These are phyloP conservation scores for Zygosaccharomyces lentus DNA, from an alignment of 805 yeast genomes.

Conservation along the genomic window DNA sequence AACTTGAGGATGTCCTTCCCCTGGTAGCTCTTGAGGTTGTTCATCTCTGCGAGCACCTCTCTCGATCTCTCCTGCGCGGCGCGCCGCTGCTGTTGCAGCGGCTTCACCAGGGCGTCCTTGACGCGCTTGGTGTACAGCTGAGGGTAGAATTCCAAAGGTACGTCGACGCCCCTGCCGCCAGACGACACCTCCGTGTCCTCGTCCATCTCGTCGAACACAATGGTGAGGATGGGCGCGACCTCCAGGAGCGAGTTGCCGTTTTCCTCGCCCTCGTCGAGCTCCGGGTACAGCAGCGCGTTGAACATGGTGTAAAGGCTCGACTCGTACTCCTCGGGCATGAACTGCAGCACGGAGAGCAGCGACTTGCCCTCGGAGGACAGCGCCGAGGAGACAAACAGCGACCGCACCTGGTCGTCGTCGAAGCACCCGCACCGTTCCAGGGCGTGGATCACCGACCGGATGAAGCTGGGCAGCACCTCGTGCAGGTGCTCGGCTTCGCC, in stretches of 20 bases:
- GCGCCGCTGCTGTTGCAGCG: slow-evolving; percentile 22
- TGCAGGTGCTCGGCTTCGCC: slow-evolving; percentile 27
- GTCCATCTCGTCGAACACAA: slow-evolving; percentile 33
- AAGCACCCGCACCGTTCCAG: slow-evolving; percentile 22
- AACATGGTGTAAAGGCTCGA: slow-evolving; percentile 33
- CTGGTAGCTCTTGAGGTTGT: slow-evolving; percentile 29
- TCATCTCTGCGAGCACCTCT: slow-evolving; percentile 19
- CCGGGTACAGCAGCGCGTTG: slow-evolving; percentile 29
- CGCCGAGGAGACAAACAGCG: slow-evolving; percentile 30
- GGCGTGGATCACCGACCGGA: slow-evolving; percentile 25
- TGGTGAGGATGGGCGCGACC: slow-evolving; percentile 30
- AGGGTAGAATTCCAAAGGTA: slow-evolving; percentile 35
- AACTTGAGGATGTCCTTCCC: slow-evolving; percentile 31
- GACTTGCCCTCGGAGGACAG: slow-evolving; percentile 19
- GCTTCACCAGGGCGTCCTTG: slow-evolving; percentile 27
- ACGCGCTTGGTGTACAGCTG: slow-evolving; percentile 30
- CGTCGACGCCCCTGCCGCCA: slow-evolving; percentile 27
- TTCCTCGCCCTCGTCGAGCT: slow-evolving; percentile 13
- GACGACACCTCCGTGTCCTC: slow-evolving; percentile 21
- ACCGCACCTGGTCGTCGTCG: slow-evolving; percentile 12
- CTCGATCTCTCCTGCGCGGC: slow-evolving; percentile 21
- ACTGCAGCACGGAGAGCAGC: slow-evolving; percentile 29
- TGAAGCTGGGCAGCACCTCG: slow-evolving; percentile 30
- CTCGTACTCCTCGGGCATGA: slow-evolving; percentile 35
- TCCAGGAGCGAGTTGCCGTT: slow-evolving; percentile 26